These are phyloP conservation scores for Cenchrus purpureus DNA, from an alignment of 176 grass and related monocot genomes.

Conservation along the genomic window DNA sequence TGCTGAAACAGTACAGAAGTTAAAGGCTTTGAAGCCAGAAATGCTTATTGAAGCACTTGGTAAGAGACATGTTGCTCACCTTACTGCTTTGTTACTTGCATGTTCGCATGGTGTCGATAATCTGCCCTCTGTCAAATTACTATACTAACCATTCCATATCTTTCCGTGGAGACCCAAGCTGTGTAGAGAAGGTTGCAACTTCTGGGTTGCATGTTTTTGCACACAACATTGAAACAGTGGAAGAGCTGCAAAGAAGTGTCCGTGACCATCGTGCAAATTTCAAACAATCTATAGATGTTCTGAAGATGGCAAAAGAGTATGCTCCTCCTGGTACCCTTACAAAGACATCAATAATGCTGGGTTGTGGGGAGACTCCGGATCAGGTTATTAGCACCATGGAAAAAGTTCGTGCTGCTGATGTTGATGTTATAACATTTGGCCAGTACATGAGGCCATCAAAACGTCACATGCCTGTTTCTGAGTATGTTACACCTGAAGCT, in stretches of 20 bases:
- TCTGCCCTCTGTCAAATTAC: slow-evolving; percentile 6
- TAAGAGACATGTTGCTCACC: slow-evolving; percentile 44
- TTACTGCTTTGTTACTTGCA: slow-evolving; percentile 21
- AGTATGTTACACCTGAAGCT: slow-evolving; percentile 92
- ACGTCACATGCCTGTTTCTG: slow-evolving; percentile 96
- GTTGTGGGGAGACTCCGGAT: slow-evolving; percentile 89
- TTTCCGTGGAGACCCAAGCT: slow-evolving; percentile 78
- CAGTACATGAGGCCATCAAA: slow-evolving; percentile 99
- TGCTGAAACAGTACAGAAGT: slow-evolving; percentile 81
- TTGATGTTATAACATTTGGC: slow-evolving; percentile 98
- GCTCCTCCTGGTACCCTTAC: slow-evolving; percentile 87
- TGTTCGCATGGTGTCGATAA: not conserved
- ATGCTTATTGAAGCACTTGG: slow-evolving; percentile 98
- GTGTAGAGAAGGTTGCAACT: slow-evolving; percentile 81
- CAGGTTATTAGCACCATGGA: slow-evolving; percentile 94
- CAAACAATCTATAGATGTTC: slow-evolving; percentile 91
- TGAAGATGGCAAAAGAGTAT: slow-evolving; percentile 94
- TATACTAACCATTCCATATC: slow-evolving; percentile 23
- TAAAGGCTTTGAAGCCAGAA: slow-evolving; percentile 79
- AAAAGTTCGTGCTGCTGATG: slow-evolving; percentile 85
- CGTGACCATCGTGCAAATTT: slow-evolving; percentile 89
- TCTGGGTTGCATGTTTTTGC: slow-evolving; percentile 97
- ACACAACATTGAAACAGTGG: slow-evolving; percentile 98
- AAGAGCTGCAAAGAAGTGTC: slow-evolving; percentile 83
- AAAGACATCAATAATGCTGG: slow-evolving; percentile 95